phyloP scores from a whole-genome alignment of 345 rosid species.

The Eucalyptus cloeziana region DNA sequence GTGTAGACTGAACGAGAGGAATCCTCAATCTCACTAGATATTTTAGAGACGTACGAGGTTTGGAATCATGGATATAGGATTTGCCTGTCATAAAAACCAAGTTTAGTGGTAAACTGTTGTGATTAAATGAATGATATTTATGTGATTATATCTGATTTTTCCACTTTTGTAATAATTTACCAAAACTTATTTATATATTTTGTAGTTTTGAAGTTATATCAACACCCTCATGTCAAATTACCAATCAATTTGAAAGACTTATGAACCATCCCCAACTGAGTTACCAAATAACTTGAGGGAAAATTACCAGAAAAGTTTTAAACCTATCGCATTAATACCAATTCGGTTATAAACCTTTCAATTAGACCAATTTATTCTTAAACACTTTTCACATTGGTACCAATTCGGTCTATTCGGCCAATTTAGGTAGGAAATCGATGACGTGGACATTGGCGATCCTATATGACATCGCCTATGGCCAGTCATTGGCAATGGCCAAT shows the following conservation, averaged over 20 bases:
- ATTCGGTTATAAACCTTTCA: fast-evolving
- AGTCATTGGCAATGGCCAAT: fast-evolving
- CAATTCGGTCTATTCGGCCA: fast-evolving
- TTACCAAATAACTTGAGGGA: background rate
- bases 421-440: fast-evolving
- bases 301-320: fast-evolving
- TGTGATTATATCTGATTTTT: background rate
- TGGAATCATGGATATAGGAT: background rate
- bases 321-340: fast-evolving
- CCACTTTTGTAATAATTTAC: background rate
- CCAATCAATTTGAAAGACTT: background rate
- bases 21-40: background rate
- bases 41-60: background rate
- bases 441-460: too few species aligned
- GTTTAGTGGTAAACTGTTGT: background rate
- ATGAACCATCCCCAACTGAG: background rate
- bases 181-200: background rate
- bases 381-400: fast-evolving
- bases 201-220: background rate
- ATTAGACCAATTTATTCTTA: fast-evolving
- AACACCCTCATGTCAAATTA: background rate
- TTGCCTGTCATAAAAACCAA: background rate
- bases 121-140: background rate
- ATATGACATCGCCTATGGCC: too few species aligned
- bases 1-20: background rate